Percentiles rank a stretch among this genome's conserved stretches.
phyloP scores from a whole-genome alignment of 2,329 filamentous ascomycete species.

The Aureobasidium lini region DNA sequence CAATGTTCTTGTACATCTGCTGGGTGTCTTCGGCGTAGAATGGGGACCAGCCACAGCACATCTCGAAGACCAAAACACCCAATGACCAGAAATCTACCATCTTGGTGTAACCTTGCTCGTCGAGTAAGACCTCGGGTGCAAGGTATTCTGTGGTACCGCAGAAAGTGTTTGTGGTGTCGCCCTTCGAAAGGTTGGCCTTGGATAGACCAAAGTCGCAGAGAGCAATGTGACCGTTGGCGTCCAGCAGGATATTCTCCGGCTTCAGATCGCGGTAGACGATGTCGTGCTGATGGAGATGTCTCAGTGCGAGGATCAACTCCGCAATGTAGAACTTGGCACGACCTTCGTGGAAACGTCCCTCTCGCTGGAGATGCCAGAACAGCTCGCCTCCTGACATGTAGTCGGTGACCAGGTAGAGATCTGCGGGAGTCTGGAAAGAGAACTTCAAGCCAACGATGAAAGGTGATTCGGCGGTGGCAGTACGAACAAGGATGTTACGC shows the following conservation, averaged over 20 bases:
- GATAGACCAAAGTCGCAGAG: slow-evolving; percentile 96
- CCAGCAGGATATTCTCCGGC: slow-evolving; percentile 92
- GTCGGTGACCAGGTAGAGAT: slow-evolving; percentile 96
- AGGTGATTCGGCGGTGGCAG: slow-evolving; percentile 88
- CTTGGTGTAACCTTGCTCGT: slow-evolving; percentile 96
- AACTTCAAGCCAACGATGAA: slow-evolving; percentile 99
- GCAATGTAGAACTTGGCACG: slow-evolving; percentile 98
- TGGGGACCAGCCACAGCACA: slow-evolving; percentile 99
- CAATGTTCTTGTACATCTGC: slow-evolving; percentile 99
- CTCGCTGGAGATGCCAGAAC: slow-evolving; percentile 97
- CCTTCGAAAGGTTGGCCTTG: slow-evolving; percentile 93
- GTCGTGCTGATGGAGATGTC: slow-evolving; percentile 92
- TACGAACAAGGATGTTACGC: slow-evolving; percentile 92
- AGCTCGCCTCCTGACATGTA: slow-evolving; percentile 99
- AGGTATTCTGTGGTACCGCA: slow-evolving; percentile 98
- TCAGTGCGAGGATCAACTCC: slow-evolving; percentile 87
- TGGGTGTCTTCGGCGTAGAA: slow-evolving; percentile 99
- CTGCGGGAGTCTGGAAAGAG: slow-evolving; percentile 94
- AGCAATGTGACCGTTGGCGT: slow-evolving; percentile 95
- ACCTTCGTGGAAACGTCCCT: slow-evolving; percentile 89
- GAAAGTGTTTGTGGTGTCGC: slow-evolving; percentile 97
- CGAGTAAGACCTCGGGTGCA: slow-evolving; percentile 86
- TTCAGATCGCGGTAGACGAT: slow-evolving; percentile 98
- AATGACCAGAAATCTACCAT: slow-evolving; percentile 99
- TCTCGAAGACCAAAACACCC: slow-evolving; percentile 95